Base-by-base conservation (phyloP, 768 basidiomycete species). In the Pulveroboletus sp. region DNA sequence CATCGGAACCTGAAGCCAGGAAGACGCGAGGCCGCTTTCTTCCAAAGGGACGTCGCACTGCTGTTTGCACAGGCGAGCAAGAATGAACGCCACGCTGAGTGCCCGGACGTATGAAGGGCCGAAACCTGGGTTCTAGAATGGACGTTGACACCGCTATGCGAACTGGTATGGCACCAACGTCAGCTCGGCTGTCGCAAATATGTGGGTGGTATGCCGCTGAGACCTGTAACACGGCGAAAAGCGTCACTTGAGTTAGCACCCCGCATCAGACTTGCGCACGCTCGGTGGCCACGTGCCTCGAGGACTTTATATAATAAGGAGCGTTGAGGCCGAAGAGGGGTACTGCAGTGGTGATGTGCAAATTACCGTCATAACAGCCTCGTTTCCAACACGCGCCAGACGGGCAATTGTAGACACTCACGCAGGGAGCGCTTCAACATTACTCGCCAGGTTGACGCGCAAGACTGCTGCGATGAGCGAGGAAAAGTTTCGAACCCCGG, bases 11-110 rank as follows among this genome's bases (percentile, higher is more conserved):
- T 57, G 57, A 55, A 38, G 64, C 45, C 64, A 65, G 66, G 66
- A 57, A 51, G 53, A 61, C 65, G 65, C 47, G 59, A 67, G 65
- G 65, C 65, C 66, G 61, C 64, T 55, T 59, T 55, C 58, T 63
- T 64, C 55, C 54, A 59, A 50, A 53, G 58, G 51, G 57, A 60
- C 45, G 51, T 46, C 33, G 51, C 63, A 64, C 58, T 57, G 62
- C 59, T 60, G 55, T 49, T 30, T 55, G 60, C 60, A 62, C 62
- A 64, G 62, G 63, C 58, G 58, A 60, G 38, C 47, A 39, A 39
- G 60, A 68, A 66, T 68, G 65, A 65, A 67, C 37, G 56, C 51
- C 44, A 53, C 44, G 49, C 44, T 41, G 40, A 55, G 56, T 43
- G 42, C 54, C 62, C 55, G 49, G 45, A 45, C 38, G 41, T 38